phyloP scores from a whole-genome alignment of 2,329 filamentous ascomycete genomes.

The Phaeosphaeria sp. region DNA sequence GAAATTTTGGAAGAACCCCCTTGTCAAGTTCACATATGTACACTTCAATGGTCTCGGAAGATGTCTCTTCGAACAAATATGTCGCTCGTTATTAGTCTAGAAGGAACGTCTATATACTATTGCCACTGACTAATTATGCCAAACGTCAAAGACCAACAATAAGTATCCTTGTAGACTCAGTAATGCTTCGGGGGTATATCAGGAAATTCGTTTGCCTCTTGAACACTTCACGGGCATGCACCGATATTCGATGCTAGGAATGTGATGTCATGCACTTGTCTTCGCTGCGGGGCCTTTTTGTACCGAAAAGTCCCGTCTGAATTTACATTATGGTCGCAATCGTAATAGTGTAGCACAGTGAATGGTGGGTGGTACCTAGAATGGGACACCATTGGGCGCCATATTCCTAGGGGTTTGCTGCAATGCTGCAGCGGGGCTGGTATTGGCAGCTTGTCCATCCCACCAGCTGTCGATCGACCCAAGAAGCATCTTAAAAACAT shows the following conservation, averaged over 20 bases:
- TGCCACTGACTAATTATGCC: not conserved
- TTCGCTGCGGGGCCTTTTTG: not conserved
- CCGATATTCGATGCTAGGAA: not conserved
- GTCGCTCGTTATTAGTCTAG: not conserved
- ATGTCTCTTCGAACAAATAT: not conserved
- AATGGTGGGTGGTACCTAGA: no score
- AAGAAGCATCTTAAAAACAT: not conserved
- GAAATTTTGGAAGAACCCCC: no score
- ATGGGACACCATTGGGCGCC: no score
- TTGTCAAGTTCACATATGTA: no score
- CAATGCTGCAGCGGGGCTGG: not conserved
- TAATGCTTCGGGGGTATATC: not conserved
- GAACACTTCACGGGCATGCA: not conserved
- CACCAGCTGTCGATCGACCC: not conserved
- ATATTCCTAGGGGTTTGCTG: no score
- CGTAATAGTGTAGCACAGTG: no score
- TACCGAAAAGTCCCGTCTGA: not conserved
- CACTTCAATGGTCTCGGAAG: not conserved
- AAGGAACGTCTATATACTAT: not conserved
- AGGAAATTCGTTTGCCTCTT: not conserved
- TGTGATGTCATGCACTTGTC: not conserved
- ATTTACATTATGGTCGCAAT: no score
- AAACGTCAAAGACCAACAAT: not conserved
- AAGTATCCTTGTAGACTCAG: not conserved
- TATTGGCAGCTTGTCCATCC: not conserved